Evolutionary conservation across 495 filamentous ascomycete species (phyloP).

Genomic region (Mytilinidion resinicola): DNA sequence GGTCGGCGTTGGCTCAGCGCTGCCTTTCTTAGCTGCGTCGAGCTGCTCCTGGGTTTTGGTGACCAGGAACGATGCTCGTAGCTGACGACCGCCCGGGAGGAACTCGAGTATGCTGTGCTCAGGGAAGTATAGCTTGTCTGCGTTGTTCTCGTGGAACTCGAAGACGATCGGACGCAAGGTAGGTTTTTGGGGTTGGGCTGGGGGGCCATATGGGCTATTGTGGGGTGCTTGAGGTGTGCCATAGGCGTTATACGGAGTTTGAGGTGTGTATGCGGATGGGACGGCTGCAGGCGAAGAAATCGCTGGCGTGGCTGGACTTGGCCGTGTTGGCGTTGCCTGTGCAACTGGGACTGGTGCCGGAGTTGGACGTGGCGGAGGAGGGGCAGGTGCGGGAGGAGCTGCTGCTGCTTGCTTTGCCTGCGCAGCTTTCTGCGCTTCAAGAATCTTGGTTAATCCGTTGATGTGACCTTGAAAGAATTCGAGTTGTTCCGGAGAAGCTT

Average conservation of each 20-base stretch:
- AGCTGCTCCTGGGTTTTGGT: constrained; percentile 51
- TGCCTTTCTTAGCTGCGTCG: too few species aligned
- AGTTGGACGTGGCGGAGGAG: constrained; percentile 6
- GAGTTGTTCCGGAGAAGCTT: constrained; percentile 72
- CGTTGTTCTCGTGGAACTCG: constrained; percentile 69
- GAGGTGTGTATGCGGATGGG: neutral
- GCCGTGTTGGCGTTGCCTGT: neutral
- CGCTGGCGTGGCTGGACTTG: constrained; percentile 1
- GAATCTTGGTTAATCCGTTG: constrained; percentile 70
- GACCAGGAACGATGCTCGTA: constrained; percentile 60
- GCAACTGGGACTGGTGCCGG: constrained; percentile 7
- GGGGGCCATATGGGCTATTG: neutral
- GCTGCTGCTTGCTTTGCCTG: constrained; percentile 3
- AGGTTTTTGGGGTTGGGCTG: constrained; percentile 52
- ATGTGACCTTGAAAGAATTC: constrained; percentile 89
- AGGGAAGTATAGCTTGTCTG: constrained; percentile 86
- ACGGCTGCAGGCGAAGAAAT: neutral
- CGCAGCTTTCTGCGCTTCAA: constrained; percentile 38
- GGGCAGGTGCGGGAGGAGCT: constrained; percentile 9
- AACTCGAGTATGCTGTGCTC: constrained; percentile 80
- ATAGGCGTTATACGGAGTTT: neutral
- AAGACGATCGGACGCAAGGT: constrained; percentile 59
- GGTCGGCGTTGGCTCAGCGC: too few species aligned
- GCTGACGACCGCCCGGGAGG: constrained; percentile 40
- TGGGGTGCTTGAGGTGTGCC: neutral